Evolutionary conservation across 164 flowering plant species (phyloP), one percentile per base, ranked within the genome.

Genomic region (Chloranthus sessilifolius): DNA sequence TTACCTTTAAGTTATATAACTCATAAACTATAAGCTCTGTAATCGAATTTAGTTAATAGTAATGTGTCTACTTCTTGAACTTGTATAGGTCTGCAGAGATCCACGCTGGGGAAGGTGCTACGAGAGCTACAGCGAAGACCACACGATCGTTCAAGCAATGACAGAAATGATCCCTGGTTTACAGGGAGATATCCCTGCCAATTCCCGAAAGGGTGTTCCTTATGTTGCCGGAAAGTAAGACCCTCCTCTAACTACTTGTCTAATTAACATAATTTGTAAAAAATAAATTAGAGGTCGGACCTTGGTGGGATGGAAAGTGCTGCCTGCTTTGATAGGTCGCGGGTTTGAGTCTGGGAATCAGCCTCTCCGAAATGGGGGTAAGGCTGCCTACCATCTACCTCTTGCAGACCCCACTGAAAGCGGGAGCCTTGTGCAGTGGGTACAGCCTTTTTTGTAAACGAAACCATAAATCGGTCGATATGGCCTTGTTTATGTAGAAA

Each of bases 171-270:
- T 50, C 25, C 42, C 53, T 20, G 53, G 53, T 21, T 50, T 50
- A 10, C 53, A 50, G 22, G 53, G 53, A 7, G 38, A 48, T 10
- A 7, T 48, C n/a, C 39, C 52, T 29, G 38, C 41, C 1, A 36
- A 36, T 17, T 11, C 26, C 23, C 38, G 53, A 7, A 50, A 50
- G 15, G 79, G 82, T 24, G 65, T 75, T 39, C 88, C 88, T 11
- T 82, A 58, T 72, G 75, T 83, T 63, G 72, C 71, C 28, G 87
- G 85, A 43, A 78, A 65, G 91, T 83, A 52, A 34, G 63, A 21
- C 8, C 33, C 22, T 21, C 15, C 8, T 5, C 11, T 25, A 9
- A 38, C n/a, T n/a, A n/a, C n/a, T n/a, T n/a, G n/a, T n/a, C n/a
- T 10, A 3, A 35, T 35, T 10, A 7, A 35, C 3, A 7, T 35